phyloP scores from a whole-genome alignment of 306 rosid genomes.

The Prinsepia uniflora region DNA sequence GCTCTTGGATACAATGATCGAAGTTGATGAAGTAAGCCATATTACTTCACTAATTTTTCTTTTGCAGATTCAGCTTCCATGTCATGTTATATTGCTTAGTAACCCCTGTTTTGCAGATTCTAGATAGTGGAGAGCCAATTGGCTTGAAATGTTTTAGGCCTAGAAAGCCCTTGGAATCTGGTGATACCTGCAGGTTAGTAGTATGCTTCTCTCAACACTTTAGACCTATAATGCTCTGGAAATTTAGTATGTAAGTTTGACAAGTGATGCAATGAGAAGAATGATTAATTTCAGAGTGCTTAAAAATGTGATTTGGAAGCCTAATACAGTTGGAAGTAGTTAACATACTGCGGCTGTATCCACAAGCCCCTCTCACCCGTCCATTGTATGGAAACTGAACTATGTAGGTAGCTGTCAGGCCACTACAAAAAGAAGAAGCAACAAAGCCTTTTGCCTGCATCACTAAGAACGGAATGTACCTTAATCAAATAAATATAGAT shows the following conservation, averaged over 20 bases:
- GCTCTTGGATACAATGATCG: conserved; percentile 1
- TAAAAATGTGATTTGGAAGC: neutral
- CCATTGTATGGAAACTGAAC: conserved; percentile 97
- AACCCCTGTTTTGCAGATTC: conserved; percentile 47
- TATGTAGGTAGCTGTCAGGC: conserved; percentile 77
- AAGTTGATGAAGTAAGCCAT: neutral
- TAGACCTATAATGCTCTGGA: neutral
- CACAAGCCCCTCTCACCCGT: conserved; percentile 93
- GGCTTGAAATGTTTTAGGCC: conserved; percentile 82
- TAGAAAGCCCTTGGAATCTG: conserved; percentile 80
- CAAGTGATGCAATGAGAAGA: neutral
- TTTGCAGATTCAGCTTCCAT: neutral
- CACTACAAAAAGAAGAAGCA: conserved; percentile 83
- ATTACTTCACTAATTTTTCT: neutral
- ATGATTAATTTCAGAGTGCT: neutral
- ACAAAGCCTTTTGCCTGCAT: conserved; percentile 97
- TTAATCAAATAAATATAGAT: conserved; percentile 10
- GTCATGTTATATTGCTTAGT: neutral
- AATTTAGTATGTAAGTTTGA: neutral
- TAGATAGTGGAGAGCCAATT: conserved; percentile 67
- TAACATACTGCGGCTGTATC: conserved; percentile 71
- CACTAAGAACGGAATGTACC: conserved; percentile 22
- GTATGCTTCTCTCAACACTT: neutral
- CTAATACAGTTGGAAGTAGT: neutral
- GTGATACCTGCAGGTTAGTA: conserved; percentile 90